Conservation (phyloP, 208 protist genomes). For the Leishmania martiniquensis region DNA sequence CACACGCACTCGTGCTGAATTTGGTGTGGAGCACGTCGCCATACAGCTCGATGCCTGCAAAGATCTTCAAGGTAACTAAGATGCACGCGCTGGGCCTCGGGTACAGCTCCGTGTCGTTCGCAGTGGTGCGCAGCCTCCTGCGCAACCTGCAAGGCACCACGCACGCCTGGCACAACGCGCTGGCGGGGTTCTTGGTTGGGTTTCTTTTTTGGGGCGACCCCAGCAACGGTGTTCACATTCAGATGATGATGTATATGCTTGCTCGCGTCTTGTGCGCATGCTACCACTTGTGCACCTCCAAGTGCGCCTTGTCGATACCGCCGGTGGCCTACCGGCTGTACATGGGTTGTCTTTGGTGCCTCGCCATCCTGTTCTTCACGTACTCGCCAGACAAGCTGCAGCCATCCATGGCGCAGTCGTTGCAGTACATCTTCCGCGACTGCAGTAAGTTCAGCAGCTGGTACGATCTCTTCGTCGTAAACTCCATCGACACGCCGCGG, state of each 20-base stretch:
- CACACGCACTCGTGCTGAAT: conserved; percentile 89
- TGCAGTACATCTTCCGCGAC: conserved; percentile 89
- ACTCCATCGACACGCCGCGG: conserved; percentile 36
- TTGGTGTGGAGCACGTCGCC: conserved; percentile 83
- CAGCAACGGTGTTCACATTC: conserved; percentile 69
- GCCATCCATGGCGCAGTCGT: conserved; percentile 73
- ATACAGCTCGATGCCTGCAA: conserved; percentile 52
- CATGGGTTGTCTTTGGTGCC: conserved; percentile 73
- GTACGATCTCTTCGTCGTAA: conserved; percentile 70
- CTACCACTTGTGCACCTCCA: conserved; percentile 54
- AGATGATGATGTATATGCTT: conserved; percentile 94
- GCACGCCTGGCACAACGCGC: conserved; percentile 66
- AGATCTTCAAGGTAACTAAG: conserved; percentile 69
- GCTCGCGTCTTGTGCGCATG: conserved; percentile 68
- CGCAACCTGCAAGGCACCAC: conserved; percentile 33
- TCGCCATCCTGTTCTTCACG: conserved; percentile 74
- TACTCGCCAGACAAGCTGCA: conserved; percentile 78
- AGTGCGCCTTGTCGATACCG: conserved; percentile 26
- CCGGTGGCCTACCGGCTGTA: conserved; percentile 59
- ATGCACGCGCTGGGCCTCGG: conserved; percentile 79
- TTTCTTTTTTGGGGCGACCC: conserved; percentile 72
- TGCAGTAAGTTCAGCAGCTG: conserved; percentile 65
- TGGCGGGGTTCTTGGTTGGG: conserved; percentile 84
- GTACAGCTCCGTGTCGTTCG: conserved; percentile 57
- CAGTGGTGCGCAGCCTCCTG: conserved; percentile 59